Percentiles rank a stretch among this genome's conserved stretches.
phyloP scores from a whole-genome alignment of 2,329 filamentous ascomycete species.

The Aspergillus jensenii region DNA sequence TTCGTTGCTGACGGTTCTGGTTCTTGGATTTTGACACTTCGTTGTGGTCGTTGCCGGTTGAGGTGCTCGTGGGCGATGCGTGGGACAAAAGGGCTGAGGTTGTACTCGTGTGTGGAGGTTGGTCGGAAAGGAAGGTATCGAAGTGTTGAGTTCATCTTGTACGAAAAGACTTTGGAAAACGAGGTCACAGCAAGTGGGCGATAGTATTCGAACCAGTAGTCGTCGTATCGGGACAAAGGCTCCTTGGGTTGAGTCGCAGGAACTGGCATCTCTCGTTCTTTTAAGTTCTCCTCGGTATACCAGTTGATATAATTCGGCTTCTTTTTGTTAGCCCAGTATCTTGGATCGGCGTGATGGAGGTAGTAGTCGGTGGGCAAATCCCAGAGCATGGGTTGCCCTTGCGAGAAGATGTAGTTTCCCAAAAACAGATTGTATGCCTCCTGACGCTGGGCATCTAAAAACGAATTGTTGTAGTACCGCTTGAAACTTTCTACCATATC shows the following conservation, averaged over 20 bases:
- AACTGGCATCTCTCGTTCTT: slow-evolving; percentile 60
- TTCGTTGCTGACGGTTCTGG: slow-evolving; percentile 48
- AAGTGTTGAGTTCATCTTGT: slow-evolving; percentile 85
- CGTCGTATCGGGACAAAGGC: slow-evolving; percentile 65
- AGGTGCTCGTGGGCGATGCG: slow-evolving; percentile 60
- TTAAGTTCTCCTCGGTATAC: slow-evolving; percentile 75
- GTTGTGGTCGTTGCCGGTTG: slow-evolving; percentile 55
- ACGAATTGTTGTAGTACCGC: slow-evolving; percentile 97
- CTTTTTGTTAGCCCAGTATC: slow-evolving; percentile 64
- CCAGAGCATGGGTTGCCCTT: slow-evolving; percentile 94
- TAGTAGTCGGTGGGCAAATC: slow-evolving; percentile 95
- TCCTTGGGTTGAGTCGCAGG: slow-evolving; percentile 30
- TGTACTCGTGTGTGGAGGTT: slow-evolving; percentile 67
- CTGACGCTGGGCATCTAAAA: slow-evolving; percentile 94
- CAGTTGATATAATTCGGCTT: slow-evolving; percentile 80
- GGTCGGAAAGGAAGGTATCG: slow-evolving; percentile 77
- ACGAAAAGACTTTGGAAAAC: slow-evolving; percentile 88
- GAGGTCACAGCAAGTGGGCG: slow-evolving; percentile 83
- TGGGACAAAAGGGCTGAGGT: slow-evolving; percentile 84
- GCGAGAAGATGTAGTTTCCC: slow-evolving; percentile 86
- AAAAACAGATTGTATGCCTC: slow-evolving; percentile 98
- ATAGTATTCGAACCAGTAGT: slow-evolving; percentile 98
- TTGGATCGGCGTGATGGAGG: slow-evolving; percentile 84
- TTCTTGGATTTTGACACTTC: slow-evolving; percentile 67
- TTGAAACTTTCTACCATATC: slow-evolving; percentile 99